These are phyloP conservation scores for Blastobotrys illinoisensis DNA, from an alignment of 1,139 yeast species.

Conservation along the genomic window DNA sequence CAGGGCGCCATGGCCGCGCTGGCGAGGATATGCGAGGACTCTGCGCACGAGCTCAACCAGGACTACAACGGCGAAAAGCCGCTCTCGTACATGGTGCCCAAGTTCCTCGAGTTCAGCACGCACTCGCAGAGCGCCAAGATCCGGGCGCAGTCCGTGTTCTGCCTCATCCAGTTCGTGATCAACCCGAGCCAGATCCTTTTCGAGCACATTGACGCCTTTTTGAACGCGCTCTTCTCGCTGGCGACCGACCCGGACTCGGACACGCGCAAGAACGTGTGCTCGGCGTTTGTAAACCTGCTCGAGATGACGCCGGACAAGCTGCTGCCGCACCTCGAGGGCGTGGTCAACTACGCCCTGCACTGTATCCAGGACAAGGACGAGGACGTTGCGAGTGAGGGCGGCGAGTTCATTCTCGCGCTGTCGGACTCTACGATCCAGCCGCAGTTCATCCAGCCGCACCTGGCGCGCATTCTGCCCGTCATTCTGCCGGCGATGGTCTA, in stretches of 20 bases:
- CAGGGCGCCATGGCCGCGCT: slow-evolving; percentile 82
- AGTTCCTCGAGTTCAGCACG: slow-evolving; percentile 48
- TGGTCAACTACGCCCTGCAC: slow-evolving; percentile 77
- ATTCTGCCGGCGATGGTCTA: slow-evolving; percentile 81
- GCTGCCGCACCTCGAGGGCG: slow-evolving; percentile 76
- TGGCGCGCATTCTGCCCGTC: slow-evolving; percentile 64
- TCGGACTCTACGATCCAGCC: slow-evolving; percentile 52
- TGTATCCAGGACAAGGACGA: slow-evolving; percentile 65
- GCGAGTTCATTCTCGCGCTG: slow-evolving; percentile 79
- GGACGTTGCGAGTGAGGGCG: slow-evolving; percentile 82
- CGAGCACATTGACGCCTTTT: slow-evolving; percentile 59
- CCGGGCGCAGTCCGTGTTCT: slow-evolving; percentile 59
- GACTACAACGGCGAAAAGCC: slow-evolving; percentile 66
- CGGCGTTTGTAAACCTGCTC: slow-evolving; percentile 66
- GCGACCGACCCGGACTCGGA: slow-evolving; percentile 49
- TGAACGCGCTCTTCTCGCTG: slow-evolving; percentile 57
- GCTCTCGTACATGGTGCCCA: slow-evolving; percentile 59
- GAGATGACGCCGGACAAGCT: slow-evolving; percentile 79
- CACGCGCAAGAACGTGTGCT: slow-evolving; percentile 71
- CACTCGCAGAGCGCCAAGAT: slow-evolving; percentile 40
- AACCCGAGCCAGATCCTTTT: slow-evolving; percentile 61
- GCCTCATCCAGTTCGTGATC: slow-evolving; percentile 73
- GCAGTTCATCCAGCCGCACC: slow-evolving; percentile 40
- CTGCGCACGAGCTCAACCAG: slow-evolving; percentile 50
- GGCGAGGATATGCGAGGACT: slow-evolving; percentile 84